Evolutionary conservation across 768 basidiomycete species (phyloP).

Genomic region (Mycena pura): DNA sequence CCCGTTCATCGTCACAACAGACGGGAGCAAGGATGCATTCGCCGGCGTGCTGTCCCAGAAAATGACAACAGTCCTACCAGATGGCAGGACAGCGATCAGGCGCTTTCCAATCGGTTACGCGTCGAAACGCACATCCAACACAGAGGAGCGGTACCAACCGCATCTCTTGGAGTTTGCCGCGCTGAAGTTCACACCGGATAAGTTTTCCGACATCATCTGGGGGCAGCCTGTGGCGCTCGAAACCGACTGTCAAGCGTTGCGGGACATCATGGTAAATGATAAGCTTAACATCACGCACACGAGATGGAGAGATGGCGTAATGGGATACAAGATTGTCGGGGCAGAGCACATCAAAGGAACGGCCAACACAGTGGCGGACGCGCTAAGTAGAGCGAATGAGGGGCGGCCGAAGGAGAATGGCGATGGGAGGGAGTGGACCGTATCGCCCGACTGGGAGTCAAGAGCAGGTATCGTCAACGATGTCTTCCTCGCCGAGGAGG

Average conservation of each 20-base stretch:
- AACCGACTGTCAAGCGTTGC: slow-evolving; percentile 28
- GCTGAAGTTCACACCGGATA: slow-evolving; percentile 20
- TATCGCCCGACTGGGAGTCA: slow-evolving; percentile 35
- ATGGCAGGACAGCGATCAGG: slow-evolving; percentile 14
- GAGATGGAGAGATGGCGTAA: slow-evolving; percentile 36
- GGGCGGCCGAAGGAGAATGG: neutral
- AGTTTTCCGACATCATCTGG: slow-evolving; percentile 31
- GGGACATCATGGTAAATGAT: slow-evolving; percentile 32
- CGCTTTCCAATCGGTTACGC: slow-evolving; percentile 41
- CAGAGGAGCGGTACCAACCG: slow-evolving; percentile 39
- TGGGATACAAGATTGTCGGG: slow-evolving; percentile 28
- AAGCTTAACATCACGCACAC: slow-evolving; percentile 31
- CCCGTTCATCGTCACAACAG: slow-evolving; percentile 38
- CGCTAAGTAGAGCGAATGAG: slow-evolving; percentile 24
- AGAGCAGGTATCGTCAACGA: slow-evolving; percentile 18
- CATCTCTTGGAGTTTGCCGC: slow-evolving; percentile 41
- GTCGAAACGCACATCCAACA: slow-evolving; percentile 40
- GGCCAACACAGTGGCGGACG: slow-evolving; percentile 31
- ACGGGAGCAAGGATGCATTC: slow-evolving; percentile 37
- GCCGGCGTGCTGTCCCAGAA: slow-evolving; percentile 35
- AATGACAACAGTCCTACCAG: slow-evolving; percentile 11
- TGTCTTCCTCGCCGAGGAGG: neutral
- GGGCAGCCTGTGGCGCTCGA: slow-evolving; percentile 31
- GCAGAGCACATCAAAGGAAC: slow-evolving; percentile 30
- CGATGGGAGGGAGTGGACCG: too few species aligned